Base-by-base conservation (phyloP, 2,329 filamentous ascomycete genomes). In the Diaporthe sp. region DNA sequence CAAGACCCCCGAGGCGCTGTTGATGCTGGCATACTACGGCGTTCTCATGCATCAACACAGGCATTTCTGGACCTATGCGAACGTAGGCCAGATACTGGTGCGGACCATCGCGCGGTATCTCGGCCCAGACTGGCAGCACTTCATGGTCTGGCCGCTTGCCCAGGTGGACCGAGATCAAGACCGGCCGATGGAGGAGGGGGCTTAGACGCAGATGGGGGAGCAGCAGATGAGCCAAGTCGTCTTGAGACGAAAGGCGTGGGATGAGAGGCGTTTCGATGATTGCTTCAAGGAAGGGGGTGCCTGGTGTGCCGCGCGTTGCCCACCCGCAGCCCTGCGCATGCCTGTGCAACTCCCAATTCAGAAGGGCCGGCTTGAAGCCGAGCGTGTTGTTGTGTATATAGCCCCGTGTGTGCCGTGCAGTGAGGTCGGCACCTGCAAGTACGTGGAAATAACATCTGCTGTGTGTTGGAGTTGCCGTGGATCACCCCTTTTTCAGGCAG, bases 21-120 rank as follows among this genome's bases (percentile, higher is more conserved):
- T 71, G 62, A 51, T 71, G 65, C 67, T 74, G 55, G 73, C 73
- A 42, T 74, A 74, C 73, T 74, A 74, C 28, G 73, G 61, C 19
- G 73, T 74, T 39, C 39, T 59, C 13, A 69, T 74, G 44, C 73
- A 74, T 25, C 67, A 44, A 17, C 44, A 69, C 31, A 58, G 73
- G 7, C n/a, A 55, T n/a, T 71, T 62, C 28, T 74, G 73, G 73
- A 37, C 37, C 10, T 61, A 59, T 61, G 73, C 61, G 42, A 46
- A 74, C 15, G 51, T 69, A 13, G 73, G 70, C n/a, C n/a, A 31
- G n/a, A 42, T 62, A 55, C 70, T 73, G 34, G 57, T 73, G n/a
- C 70, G 58, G 28, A 62, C 70, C 34, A 73, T 73, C 55, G 70
- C 70, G 7, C 70, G 34, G 2, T 62, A 65, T 31, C 70, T 73